Base-by-base conservation (phyloP, 1,284 basidiomycete genomes). In the Laetiporus sulphureus region DNA sequence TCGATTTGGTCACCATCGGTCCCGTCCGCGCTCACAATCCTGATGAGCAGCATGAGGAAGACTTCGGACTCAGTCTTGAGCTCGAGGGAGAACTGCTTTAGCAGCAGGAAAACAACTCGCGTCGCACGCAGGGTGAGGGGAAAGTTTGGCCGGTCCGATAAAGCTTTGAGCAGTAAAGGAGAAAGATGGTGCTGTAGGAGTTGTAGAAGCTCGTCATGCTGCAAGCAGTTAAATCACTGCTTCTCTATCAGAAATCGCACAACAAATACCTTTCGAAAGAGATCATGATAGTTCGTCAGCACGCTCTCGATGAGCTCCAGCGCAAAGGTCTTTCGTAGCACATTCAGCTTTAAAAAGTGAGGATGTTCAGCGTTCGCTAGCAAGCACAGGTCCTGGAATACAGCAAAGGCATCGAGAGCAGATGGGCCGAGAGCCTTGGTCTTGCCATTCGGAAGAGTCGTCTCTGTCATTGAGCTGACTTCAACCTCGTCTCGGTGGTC, bases 251-350 rank as follows among this genome's bases (percentile, higher is more conserved):
- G n/a, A n/a, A n/a, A n/a, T n/a, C n/a, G n/a, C 15, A 30, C 11
- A 32, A 8, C 16, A 7, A 15, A 7, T 48, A 87, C 90, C 68
- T 83, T 77, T 46, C 85, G 79, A 57, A 98, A 95, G 0, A 94
- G 73, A 11, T 76, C 77, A 50, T 93, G 85, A 58, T 98, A 97
- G 52, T 96, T 97, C 12, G 92, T 95, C 40, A 99, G 68, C 4
- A 98, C 91, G 56, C 93, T 97, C 66, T 99, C 96, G 42, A 99
- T 90, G 40, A 99, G 69, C 64, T 99, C 95, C 20, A 99, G 69
- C 0, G 92, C 91, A 55, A 98, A 98, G 0, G 95, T 97, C 61
- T 93, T 86, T 52, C 91, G 89, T 19, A 99, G 69, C 32, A 75
- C 79, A n/a, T 85, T 79, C 24, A 99, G 75, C 52, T 84, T 83